Base-by-base conservation (phyloP, 164 flowering plant species). In the Saururus chinensis region DNA sequence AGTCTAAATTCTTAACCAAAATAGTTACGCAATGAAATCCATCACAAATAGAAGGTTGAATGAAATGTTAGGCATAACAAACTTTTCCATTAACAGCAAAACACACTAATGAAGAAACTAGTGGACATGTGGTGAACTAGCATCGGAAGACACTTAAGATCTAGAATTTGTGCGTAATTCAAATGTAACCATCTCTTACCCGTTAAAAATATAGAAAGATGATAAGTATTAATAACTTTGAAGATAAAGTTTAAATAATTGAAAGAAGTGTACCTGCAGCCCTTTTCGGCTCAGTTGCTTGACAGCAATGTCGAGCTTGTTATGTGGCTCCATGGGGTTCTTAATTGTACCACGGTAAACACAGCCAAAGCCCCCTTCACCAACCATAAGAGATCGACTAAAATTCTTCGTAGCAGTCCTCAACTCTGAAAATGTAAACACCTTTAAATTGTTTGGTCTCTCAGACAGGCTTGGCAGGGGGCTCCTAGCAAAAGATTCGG, bases 281-380 rank as follows among this genome's bases (percentile, higher is more conserved):
- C 97, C 97, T 72, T 83, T 81, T 75, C 67, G 78, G 35, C 93
- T 84, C 51, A 95, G 80, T 65, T 87, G 92, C 69, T 95, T 95
- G 5, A 95, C 80, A 4, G 97, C 99, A 64, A 88, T 83, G 17
- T 83, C 84, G 14, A 80, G 35, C 69, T 75, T 91, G 41, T 41
- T 59, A 24, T 74, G 59, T 35, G 91, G 75, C 56, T 90, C 89
- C 25, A 81, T 83, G 20, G 69, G 60, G 60, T 65, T 74, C 74
- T 71, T 85, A 51, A 95, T 79, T n/a, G 71, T 49, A 53, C 93
- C 99, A 66, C 69, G 82, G 61, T 77, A 93, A 41, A 93, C 98
- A 71, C 95, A 79, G 26, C 98, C 97, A 64, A 93, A 93, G 42
- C 98, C 98, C 55, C 98, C 98, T 62, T 93, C 98, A n/a, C 98